Evolutionary conservation across 1,284 basidiomycete species (phyloP).

Genomic region (Clitocybe nebularis): DNA sequence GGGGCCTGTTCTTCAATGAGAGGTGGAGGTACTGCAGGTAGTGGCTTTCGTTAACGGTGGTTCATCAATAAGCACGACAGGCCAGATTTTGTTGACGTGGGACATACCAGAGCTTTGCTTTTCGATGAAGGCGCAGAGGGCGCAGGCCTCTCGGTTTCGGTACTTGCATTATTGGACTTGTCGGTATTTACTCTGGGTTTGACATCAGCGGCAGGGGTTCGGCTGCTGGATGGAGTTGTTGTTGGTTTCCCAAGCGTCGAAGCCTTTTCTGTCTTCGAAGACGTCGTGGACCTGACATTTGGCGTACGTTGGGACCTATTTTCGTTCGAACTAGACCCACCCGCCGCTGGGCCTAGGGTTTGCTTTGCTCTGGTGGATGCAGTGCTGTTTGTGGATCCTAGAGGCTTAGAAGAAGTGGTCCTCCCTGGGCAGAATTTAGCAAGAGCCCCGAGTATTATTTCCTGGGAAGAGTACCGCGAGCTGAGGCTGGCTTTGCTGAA

Average conservation of each 20-base stretch:
- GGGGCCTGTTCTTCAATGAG: conserved; percentile 16
- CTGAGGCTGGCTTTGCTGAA: conserved; percentile 9
- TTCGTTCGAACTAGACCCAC: background rate
- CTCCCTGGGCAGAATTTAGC: conserved; percentile 26
- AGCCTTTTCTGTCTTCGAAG: conserved; percentile 3
- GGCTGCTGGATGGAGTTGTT: background rate
- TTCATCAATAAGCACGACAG: conserved; percentile 1
- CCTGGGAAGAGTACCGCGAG: conserved; percentile 24
- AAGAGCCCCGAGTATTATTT: conserved; percentile 9
- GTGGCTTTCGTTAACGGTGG: background rate
- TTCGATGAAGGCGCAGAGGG: background rate
- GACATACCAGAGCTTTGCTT: conserved; percentile 8
- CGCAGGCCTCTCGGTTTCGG: background rate
- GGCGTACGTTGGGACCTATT: background rate
- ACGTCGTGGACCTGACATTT: background rate
- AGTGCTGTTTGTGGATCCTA: too few relatives aligned
- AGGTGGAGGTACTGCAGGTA: conserved; percentile 1
- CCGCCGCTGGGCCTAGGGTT: too few relatives aligned
- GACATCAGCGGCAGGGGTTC: background rate
- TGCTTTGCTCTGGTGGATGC: conserved; percentile 16
- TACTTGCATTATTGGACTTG: background rate
- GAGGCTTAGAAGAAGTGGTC: conserved; percentile 21
- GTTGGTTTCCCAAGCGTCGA: conserved; percentile 1
- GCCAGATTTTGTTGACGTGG: background rate
- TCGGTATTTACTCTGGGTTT: conserved; percentile 1